Evolutionary conservation across 2,329 filamentous ascomycete genomes (phyloP).

Genomic region (Ophiostoma triangulosporum): DNA sequence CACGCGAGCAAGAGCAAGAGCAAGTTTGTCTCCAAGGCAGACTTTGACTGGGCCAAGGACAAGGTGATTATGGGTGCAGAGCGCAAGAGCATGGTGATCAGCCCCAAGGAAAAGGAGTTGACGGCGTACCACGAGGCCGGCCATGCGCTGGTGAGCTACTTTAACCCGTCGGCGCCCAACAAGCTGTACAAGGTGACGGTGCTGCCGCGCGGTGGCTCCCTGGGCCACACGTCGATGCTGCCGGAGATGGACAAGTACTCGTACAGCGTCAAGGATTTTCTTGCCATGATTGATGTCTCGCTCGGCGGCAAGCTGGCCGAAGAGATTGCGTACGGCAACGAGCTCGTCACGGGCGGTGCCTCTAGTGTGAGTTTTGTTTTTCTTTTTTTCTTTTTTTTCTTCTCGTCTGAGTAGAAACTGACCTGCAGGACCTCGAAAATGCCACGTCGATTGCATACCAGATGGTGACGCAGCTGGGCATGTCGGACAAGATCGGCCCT

Average conservation of each 20-base stretch:
- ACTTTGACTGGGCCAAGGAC: constrained; percentile 97
- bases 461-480: constrained; percentile 82
- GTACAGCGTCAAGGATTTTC: constrained; percentile 69
- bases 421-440: constrained; percentile 57
- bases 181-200: constrained; percentile 96
- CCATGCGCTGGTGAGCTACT: constrained; percentile 80
- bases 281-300: constrained; percentile 55
- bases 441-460: constrained; percentile 73
- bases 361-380: constrained; percentile 34
- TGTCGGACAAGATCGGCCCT: constrained; percentile 78
- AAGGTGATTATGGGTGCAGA: constrained; percentile 96
- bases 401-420: neutral
- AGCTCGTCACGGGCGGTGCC: constrained; percentile 82
- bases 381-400: neutral
- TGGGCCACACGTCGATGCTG: constrained; percentile 78
- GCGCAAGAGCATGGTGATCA: constrained; percentile 76
- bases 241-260: constrained; percentile 91
- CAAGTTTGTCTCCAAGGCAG: constrained; percentile 56
- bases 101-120: constrained; percentile 85
- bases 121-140: constrained; percentile 98
- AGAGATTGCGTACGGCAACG: constrained; percentile 81
- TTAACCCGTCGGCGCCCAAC: constrained; percentile 55
- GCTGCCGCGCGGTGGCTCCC: constrained; percentile 71
- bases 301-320: constrained; percentile 67
- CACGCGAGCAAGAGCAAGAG: constrained; percentile 83